Conservation (phyloP, 805 yeast species). For the Candida arabinofermentans region DNA sequence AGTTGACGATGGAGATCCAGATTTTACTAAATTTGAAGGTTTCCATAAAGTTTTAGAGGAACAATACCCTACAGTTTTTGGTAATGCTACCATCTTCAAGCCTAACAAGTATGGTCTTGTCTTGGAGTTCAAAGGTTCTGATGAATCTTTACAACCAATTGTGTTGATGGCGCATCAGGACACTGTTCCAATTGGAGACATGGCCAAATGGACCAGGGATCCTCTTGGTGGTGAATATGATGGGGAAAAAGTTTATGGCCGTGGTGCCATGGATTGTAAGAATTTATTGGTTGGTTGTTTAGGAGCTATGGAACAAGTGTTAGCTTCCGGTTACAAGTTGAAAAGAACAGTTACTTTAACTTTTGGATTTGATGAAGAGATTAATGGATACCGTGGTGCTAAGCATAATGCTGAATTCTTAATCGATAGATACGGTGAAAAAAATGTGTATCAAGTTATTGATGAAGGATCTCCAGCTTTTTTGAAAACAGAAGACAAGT, state of each 20-base stretch:
- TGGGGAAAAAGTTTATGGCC: conserved; percentile 61
- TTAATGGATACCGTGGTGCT: conserved; percentile 62
- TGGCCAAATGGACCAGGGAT: conserved; percentile 61
- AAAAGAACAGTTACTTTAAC: conserved; percentile 57
- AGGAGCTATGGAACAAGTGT: conserved; percentile 56
- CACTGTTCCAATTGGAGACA: conserved; percentile 69
- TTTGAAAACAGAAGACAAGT: conserved; percentile 38
- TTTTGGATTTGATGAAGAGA: conserved; percentile 78
- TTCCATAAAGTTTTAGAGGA: conserved; percentile 51
- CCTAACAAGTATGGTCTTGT: conserved; percentile 62
- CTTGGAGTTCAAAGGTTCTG: conserved; percentile 57
- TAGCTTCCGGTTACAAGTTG: conserved; percentile 52
- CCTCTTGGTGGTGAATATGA: conserved; percentile 66
- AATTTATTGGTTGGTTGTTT: conserved; percentile 57
- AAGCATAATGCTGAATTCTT: conserved; percentile 40
- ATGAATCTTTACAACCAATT: conserved; percentile 50
- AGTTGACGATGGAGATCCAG: conserved; percentile 40
- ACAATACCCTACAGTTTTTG: conserved; percentile 52
- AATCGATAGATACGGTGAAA: conserved; percentile 50
- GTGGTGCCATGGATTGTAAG: conserved; percentile 75
- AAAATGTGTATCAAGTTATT: conserved; percentile 54
- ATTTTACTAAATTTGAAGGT: conserved; percentile 38
- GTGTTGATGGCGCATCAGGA: conserved; percentile 73
- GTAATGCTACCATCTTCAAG: conserved; percentile 44
- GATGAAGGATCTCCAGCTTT: conserved; percentile 63